Evolutionary conservation across 192 early-diverging fungal genomes (phyloP), one percentile per base, ranked within the genome.

Genomic region (Coemansia interrupta): DNA sequence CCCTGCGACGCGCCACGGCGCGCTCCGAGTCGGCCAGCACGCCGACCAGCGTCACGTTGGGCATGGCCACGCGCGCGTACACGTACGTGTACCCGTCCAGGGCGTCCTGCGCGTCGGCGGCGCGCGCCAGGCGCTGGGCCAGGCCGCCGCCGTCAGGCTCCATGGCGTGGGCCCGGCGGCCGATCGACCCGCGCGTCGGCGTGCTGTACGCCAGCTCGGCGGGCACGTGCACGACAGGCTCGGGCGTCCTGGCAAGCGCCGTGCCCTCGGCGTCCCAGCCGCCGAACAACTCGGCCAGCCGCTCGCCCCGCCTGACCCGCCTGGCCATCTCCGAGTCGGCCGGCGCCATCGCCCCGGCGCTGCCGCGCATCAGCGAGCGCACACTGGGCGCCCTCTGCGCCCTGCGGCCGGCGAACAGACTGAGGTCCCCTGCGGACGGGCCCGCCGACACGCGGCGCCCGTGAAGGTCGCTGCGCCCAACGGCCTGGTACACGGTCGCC

Each of bases 281-380:
- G 23, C 74, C 74, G 67, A 77, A 77, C 49, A 77, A 54, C 49
- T 71, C 74, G 11, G 47, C 52, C 28, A 77, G 58, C 50, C 64
- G 48, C 58, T 70, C 64, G 52, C 74, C 74, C 12, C 64, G 54
- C 39, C 46, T 61, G 36, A 71, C 74, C 20, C 74, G 68, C 28
- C 64, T 47, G 8, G 57, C 56, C 15, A 77, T 41, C 22, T 63
- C 69, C 32, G 32, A 36, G 32, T 36, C 32, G 4, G 39, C 11
- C 36, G 44, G 10, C 17, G 52, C 28, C 9, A 48, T 52, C 11
- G 50, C 38, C 23, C 51, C n/a, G n/a, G 41, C 23, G 42, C 17
- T 11, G 63, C 39, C 29, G 26, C 61, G 51, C 32, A 77, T 64
- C 36, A 77, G 58, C 11, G 74, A 77, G 29, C 74, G 61, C 32